phyloP scores from a whole-genome alignment of 441 rosid genomes.

The Arabidopsis lyrata region DNA sequence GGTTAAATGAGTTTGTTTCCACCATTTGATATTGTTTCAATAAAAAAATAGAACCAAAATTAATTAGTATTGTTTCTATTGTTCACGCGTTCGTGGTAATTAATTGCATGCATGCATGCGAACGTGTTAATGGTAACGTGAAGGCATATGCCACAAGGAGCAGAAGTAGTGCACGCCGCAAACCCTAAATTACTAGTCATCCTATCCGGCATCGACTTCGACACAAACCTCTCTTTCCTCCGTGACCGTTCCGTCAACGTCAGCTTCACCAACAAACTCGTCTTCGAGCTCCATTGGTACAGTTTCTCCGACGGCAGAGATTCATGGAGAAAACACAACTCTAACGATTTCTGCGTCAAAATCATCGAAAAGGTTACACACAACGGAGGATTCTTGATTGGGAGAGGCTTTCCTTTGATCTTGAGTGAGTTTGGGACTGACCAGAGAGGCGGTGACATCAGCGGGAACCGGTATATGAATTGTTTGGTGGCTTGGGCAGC shows the following conservation, averaged over 20 bases:
- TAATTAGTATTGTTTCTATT: not conserved
- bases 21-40: not conserved
- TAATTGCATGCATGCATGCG: no score
- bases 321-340: slow-evolving; percentile 62
- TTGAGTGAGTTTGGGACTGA: slow-evolving; percentile 82
- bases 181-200: slow-evolving; percentile 77
- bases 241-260: slow-evolving; percentile 47
- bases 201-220: slow-evolving; percentile 68
- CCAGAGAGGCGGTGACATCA: slow-evolving; percentile 61
- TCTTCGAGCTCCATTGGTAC: slow-evolving; percentile 78
- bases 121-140: slow-evolving; percentile 41
- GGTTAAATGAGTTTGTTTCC: not conserved
- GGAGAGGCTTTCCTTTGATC: slow-evolving; percentile 71
- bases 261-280: slow-evolving; percentile 61
- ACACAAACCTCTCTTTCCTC: slow-evolving; percentile 58
- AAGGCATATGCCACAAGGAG: slow-evolving; percentile 73
- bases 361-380: slow-evolving; percentile 51
- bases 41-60: not conserved
- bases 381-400: slow-evolving; percentile 59
- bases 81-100: not conserved
- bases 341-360: slow-evolving; percentile 66
- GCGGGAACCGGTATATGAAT: slow-evolving; percentile 70
- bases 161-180: slow-evolving; percentile 75
- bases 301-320: slow-evolving; percentile 52
- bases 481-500: slow-evolving; percentile 72